Evolutionary conservation across 768 basidiomycete species (phyloP).

Genomic region (Phanerodontia chrysosporium): DNA sequence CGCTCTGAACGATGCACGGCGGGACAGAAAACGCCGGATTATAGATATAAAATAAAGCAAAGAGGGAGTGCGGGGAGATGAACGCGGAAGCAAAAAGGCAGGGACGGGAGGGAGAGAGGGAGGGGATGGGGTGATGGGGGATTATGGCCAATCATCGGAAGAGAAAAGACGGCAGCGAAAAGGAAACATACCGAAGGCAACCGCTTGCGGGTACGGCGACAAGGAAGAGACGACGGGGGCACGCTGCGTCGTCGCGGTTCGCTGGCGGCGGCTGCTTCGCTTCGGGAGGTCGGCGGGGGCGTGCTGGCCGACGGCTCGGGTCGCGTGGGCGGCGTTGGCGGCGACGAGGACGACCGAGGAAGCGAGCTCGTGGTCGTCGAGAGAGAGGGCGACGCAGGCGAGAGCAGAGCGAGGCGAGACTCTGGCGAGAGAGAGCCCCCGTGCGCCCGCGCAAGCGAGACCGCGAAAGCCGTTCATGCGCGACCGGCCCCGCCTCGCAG

Average conservation of each 20-base stretch:
- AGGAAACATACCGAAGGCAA: background rate
- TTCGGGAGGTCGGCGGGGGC: too few relatives aligned
- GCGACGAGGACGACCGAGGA: too few relatives aligned
- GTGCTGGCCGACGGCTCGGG: too few relatives aligned
- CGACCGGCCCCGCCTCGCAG: background rate
- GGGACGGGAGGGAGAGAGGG: background rate
- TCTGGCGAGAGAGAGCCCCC: too few relatives aligned
- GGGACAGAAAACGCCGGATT: background rate
- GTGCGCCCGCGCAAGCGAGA: too few relatives aligned
- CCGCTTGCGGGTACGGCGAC: background rate
- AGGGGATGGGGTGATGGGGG: background rate
- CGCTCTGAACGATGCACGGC: background rate
- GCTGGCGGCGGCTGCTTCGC: background rate
- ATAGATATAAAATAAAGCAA: background rate
- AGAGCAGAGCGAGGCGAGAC: background rate
- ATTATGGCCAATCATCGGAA: background rate
- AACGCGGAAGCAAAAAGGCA: background rate
- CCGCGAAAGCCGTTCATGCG: background rate
- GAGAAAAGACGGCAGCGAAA: background rate
- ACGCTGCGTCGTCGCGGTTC: too few relatives aligned
- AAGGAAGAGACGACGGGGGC: too few relatives aligned
- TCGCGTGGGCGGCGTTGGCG: too few relatives aligned
- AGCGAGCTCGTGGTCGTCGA: background rate
- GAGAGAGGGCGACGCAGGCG: background rate
- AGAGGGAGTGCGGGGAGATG: background rate